Base-by-base conservation (phyloP, 164 flowering plant genomes). In the Aristolochia californica region DNA sequence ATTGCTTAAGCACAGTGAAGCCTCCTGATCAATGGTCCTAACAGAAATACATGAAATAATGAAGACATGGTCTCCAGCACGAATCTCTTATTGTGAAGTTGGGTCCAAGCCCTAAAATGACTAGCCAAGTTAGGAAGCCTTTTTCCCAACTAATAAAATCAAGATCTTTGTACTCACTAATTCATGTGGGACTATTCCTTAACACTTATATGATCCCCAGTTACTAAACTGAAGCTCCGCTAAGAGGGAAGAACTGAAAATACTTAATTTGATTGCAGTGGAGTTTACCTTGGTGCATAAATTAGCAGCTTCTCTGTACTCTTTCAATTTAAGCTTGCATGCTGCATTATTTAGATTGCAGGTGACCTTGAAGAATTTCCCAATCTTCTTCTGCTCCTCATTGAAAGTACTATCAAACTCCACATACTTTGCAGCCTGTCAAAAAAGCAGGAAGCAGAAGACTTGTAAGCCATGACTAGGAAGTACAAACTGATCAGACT, bases 321-420 rank as follows among this genome's bases (percentile, higher is more conserved):
- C 66, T 66, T 58, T 69, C 48, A 69, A 23, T 64, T 73, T 73
- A 28, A 69, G 65, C 50, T 69, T 69, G 60, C 76, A 66, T 14
- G 68, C 70, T 30, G 76, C 76, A 59, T 69, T 66, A 50, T 69
- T 73, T 21, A 69, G 73, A 25, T 59, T 57, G 62, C 76, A 73
- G 24, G 73, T 34, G 52, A 73, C 66, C 44, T 62, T 66, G 22
- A 69, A 66, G 30, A 66, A 57, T 26, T 63, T 66, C 16, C 65
- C 68, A 3, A 43, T 49, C 54, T 66, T 69, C 61, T 63, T 73
- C 59, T 73, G 71, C 48, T 66, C 73, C 2, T 63, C 56, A 20
- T 23, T 60, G 45, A 69, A 73, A 43, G 63, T 56, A 52, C 63
- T 62, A 26, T 73, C 68, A 16, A 66, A 66, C 52, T 73, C 73